Evolutionary conservation across 805 yeast species (phyloP).

Genomic region (Metschnikowia dekortorum): DNA sequence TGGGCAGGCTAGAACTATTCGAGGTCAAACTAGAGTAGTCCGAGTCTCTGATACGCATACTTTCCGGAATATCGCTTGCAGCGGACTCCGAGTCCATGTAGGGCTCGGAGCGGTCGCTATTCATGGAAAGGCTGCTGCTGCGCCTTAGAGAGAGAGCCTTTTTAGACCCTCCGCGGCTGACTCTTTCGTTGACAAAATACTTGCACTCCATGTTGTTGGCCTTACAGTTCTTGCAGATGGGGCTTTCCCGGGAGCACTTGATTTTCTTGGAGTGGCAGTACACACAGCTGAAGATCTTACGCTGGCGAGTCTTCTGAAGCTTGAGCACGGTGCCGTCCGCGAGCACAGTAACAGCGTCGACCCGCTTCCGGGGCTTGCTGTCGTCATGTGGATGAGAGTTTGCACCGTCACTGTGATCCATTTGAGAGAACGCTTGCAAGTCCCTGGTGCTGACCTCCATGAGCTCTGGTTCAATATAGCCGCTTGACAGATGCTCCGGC

Average conservation of each 20-base stretch:
- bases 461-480: neutral
- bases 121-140: neutral
- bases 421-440: neutral
- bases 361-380: neutral
- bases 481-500: neutral
- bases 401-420: neutral
- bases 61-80: neutral
- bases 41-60: neutral
- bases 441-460: neutral
- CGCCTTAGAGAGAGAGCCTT: neutral
- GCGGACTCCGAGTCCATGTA: constrained; percentile 3
- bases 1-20: constrained; percentile 1
- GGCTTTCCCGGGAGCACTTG: constrained; percentile 57
- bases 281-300: constrained; percentile 53
- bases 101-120: constrained; percentile 1
- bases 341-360: constrained; percentile 24
- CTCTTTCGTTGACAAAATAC: constrained; percentile 55
- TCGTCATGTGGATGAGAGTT: neutral
- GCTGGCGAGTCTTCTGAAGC: constrained; percentile 57
- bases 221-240: constrained; percentile 52
- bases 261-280: constrained; percentile 60
- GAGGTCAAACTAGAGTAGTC: neutral
- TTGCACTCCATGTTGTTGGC: constrained; percentile 46
- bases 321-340: constrained; percentile 54
- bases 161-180: constrained; percentile 39